Percentiles rank a stretch among this genome's conserved stretches.
phyloP scores from a whole-genome alignment of 192 early-diverging fungal genomes.

The Dimargaris cristalligena region DNA sequence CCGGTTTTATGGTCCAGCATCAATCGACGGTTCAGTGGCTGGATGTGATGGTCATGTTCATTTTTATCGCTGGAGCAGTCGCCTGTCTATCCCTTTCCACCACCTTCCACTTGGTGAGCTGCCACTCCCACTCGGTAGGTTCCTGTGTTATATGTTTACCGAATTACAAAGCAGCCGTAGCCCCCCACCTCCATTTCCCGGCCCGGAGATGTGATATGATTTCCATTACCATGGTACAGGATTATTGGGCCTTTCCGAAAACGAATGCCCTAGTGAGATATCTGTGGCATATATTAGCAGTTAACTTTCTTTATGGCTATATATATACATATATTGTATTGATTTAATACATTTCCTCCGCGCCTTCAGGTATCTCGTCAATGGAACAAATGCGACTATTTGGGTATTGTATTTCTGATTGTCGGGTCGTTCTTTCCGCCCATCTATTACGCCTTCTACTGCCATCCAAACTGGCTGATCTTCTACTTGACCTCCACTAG shows the following conservation, averaged over 20 bases:
- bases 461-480: constrained; percentile 30
- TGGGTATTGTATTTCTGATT: constrained; percentile 74
- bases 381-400: constrained; percentile 88
- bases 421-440: constrained; percentile 33
- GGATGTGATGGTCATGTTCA: constrained; percentile 52
- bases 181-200: no score
- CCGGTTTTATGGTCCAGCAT: constrained; percentile 22
- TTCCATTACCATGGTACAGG: no score
- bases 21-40: constrained; percentile 33
- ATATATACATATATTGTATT: constrained; percentile 3
- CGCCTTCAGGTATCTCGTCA: constrained; percentile 29
- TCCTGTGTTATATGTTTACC: constrained; percentile 10
- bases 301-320: no score
- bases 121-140: constrained; percentile 58
- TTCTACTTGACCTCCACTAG: constrained; percentile 42
- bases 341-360: background rate
- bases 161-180: no score
- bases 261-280: no score
- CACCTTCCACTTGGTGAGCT: constrained; percentile 63
- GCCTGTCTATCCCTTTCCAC: constrained; percentile 64
- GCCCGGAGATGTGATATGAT: no score
- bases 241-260: no score
- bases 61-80: constrained; percentile 59
- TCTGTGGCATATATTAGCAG: no score
- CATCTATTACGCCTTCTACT: constrained; percentile 40